Conservation (phyloP, 1,284 basidiomycete genomes). For the Puccinia polysora region DNA sequence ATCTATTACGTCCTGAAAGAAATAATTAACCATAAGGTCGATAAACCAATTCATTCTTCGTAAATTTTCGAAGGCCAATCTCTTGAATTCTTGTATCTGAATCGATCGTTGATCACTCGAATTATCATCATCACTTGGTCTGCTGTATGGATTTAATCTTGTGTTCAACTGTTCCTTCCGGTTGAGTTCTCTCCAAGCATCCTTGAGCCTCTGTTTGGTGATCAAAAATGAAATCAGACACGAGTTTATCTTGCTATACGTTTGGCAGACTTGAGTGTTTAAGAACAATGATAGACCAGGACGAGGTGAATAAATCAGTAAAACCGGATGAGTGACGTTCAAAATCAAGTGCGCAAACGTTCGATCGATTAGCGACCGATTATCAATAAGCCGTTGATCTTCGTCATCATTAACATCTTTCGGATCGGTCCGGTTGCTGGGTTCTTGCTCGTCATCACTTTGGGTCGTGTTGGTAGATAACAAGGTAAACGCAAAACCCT, state of each 20-base stretch:
- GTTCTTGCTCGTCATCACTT: background rate
- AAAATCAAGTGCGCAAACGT: constrained; percentile 4
- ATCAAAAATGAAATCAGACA: constrained; percentile 22
- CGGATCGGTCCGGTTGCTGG: too few relatives aligned
- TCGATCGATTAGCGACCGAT: background rate
- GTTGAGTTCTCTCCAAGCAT: constrained; percentile 1
- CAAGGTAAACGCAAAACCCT: constrained; percentile 10
- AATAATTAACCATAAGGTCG: constrained; percentile 1
- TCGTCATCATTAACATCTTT: too few relatives aligned
- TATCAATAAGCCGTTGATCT: background rate
- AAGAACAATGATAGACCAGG: constrained; percentile 23
- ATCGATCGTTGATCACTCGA: background rate
- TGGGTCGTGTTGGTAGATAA: background rate
- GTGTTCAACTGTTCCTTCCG: background rate
- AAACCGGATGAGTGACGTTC: background rate
- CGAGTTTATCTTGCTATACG: constrained; percentile 12
- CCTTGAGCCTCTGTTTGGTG: background rate
- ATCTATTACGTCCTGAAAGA: background rate
- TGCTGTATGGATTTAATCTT: background rate
- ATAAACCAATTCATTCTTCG: constrained; percentile 11
- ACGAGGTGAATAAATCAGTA: constrained; percentile 5
- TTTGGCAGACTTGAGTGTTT: background rate
- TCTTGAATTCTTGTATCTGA: background rate
- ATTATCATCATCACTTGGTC: background rate
- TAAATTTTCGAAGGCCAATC: background rate